Conservation (phyloP, 2,329 filamentous ascomycete species). For the Trichoderma sp. region DNA sequence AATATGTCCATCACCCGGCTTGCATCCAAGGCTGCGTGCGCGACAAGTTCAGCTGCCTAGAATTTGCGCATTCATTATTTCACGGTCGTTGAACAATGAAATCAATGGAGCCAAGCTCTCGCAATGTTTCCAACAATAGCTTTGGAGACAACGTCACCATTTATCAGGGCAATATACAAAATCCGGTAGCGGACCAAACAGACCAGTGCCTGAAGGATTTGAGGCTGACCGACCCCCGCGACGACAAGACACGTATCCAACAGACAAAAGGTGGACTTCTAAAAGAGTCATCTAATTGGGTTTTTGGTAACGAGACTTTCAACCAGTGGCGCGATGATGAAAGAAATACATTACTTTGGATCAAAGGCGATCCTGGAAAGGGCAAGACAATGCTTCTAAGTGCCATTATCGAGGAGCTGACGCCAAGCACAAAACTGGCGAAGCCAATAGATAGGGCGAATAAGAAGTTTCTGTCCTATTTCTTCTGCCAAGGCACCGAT, state of each 20-base stretch:
- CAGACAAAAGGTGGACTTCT: not conserved
- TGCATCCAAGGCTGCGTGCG: not conserved
- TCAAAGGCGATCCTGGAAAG: not conserved
- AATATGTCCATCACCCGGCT: not conserved
- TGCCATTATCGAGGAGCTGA: not conserved
- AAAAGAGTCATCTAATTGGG: not conserved
- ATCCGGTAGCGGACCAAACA: not conserved
- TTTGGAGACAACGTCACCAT: not conserved
- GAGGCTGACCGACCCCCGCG: not conserved
- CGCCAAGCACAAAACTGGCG: not conserved
- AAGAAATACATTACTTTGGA: not conserved
- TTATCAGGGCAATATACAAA: not conserved
- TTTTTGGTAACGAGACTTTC: not conserved
- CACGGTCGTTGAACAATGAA: not conserved
- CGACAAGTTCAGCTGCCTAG: not conserved
- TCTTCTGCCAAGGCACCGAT: not conserved
- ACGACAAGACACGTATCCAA: not conserved
- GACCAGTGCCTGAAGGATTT: not conserved
- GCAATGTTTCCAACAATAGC: not conserved
- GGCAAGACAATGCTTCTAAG: not conserved
- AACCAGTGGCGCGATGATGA: not conserved
- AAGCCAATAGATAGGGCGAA: not conserved
- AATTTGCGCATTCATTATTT: not conserved
- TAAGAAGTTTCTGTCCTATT: not conserved
- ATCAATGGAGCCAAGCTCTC: fast-evolving